These are phyloP conservation scores for Botrytis tulipae DNA, from an alignment of 2,329 filamentous ascomycete species.

Conservation along the genomic window DNA sequence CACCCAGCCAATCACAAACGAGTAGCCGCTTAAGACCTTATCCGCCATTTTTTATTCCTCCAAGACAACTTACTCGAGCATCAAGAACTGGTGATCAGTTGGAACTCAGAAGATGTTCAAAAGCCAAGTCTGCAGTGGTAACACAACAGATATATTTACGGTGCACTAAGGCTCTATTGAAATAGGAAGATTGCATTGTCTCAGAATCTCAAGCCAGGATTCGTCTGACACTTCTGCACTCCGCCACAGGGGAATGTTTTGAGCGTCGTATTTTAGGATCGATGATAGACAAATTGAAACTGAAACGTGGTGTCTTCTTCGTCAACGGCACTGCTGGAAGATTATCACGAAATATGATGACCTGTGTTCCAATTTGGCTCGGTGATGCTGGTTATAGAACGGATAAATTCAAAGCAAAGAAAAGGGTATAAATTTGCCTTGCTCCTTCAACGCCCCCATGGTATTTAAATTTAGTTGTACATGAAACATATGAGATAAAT, in stretches of 20 bases:
- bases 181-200: neutral
- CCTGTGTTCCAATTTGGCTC: neutral
- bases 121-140: neutral
- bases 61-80: neutral
- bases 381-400: neutral
- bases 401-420: conserved; percentile 12
- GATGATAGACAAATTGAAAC: neutral
- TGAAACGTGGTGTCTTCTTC: neutral
- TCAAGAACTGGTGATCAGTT: neutral
- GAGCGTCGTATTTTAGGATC: conserved; percentile 12
- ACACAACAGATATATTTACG: fast-evolving
- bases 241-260: neutral
- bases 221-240: conserved; percentile 17
- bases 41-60: neutral
- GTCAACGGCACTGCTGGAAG: neutral
- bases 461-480: conserved; percentile 6
- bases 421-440: conserved; percentile 18
- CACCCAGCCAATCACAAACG: neutral
- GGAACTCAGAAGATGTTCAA: neutral
- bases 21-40: conserved; percentile 6
- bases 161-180: neutral
- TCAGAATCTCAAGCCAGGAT: neutral
- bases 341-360: too few relatives aligned
- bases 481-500: conserved; percentile 12
- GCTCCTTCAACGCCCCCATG: conserved; percentile 14